Percentiles rank a stretch among this genome's conserved stretches.
Conservation (phyloP, 2,329 filamentous ascomycete species). For the Aspergillus calidoustus region DNA sequence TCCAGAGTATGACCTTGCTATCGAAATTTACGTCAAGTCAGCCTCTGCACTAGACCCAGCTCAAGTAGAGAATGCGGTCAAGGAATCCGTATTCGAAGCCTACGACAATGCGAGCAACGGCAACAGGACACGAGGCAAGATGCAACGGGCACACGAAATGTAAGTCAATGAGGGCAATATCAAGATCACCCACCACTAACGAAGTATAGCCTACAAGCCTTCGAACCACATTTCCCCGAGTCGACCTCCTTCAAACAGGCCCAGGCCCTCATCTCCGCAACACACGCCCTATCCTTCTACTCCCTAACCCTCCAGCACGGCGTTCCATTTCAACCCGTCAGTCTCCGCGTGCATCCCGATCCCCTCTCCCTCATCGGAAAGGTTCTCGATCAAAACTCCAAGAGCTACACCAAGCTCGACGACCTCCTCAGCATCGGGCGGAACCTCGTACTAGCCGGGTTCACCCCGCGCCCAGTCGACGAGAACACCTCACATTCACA, state of each 20-base stretch:
- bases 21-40: constrained; percentile 45
- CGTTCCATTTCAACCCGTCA: constrained; percentile 69
- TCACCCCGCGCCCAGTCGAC: constrained; percentile 34
- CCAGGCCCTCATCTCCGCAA: constrained; percentile 62
- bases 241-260: constrained; percentile 50
- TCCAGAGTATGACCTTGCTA: constrained; percentile 47
- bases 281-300: constrained; percentile 68
- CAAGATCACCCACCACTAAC: background rate
- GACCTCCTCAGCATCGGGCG: constrained; percentile 65
- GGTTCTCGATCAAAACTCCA: constrained; percentile 64
- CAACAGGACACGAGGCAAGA: constrained; percentile 64
- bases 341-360: constrained; percentile 66
- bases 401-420: constrained; percentile 67
- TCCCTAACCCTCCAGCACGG: constrained; percentile 67
- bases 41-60: constrained; percentile 44
- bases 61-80: constrained; percentile 58
- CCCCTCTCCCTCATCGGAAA: constrained; percentile 63
- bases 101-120: constrained; percentile 71
- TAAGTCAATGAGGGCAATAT: constrained; percentile 33
- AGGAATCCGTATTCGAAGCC: constrained; percentile 57
- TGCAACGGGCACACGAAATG: constrained; percentile 65
- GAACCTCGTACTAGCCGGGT: constrained; percentile 58
- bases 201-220: constrained; percentile 44
- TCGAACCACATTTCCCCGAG: constrained; percentile 47
- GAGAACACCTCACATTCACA: constrained; percentile 23